Base-by-base conservation (phyloP, 73 alveolate genomes). In the Stentor coeruleus region DNA sequence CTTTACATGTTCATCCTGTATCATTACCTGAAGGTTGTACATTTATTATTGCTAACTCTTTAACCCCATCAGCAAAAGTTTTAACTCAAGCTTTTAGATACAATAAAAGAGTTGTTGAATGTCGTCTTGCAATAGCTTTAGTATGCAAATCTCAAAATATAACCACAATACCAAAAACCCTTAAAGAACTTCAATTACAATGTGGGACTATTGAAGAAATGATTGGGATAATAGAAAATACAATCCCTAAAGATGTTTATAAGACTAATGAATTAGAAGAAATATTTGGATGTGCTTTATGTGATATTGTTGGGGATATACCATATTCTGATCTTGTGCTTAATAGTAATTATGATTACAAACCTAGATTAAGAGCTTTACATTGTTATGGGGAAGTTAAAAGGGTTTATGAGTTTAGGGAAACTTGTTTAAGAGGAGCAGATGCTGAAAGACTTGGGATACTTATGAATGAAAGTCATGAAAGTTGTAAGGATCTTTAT, bases 41-140 rank as follows among this genome's bases (percentile, higher is more conserved):
- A n/a, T 87, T 93, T 31, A 94, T 94, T 3, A 89, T 93, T 80
- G 97, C 97, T 0, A 95, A 95, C 77, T 87, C 96, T n/a, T 66
- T 87, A 35, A 90, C 96, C 20, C 95, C 94, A 6, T 81, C 92
- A 57, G 91, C 98, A 28, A 94, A 94, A 74, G 79, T 90, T 3
- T 74, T 83, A 6, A 84, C 97, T 28, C 60, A 85, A 3, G 96
- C 93, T 33, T 86, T 91, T 4, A 87, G 97, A 74, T 94, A 92
- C 74, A 94, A 94, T 82, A 88, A 89, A 42, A 87, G 98, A 92
- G 97, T 92, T 0, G 93, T 87, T 31, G 98, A 94, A 86, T 90
- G 97, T 85, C 84, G 97, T 84, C 59, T 94, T 40, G 98, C 92
- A 3, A 73, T 87, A 2, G 73, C 81, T 35, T 31, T 90, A 0